Percentiles rank a stretch among this genome's conserved stretches.
Evolutionary conservation across 345 rosid genomes (phyloP).

Genomic region (Geranium brycei): DNA sequence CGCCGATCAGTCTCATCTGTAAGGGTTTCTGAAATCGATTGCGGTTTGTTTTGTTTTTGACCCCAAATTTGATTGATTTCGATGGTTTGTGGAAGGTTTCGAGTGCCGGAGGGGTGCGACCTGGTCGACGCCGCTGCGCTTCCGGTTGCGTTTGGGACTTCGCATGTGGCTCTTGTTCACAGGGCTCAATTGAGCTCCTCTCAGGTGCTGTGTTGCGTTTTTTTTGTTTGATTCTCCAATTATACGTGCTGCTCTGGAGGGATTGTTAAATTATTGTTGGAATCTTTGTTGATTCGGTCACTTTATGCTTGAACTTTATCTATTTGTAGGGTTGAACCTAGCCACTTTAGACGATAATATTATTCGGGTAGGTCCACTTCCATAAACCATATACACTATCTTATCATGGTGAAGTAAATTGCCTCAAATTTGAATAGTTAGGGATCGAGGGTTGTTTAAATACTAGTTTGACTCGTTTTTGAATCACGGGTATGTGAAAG

Average conservation of each 20-base stretch:
- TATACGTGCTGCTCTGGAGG: neutral
- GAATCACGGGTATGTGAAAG: too few species aligned
- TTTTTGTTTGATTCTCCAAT: neutral
- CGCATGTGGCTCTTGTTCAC: conserved; percentile 84
- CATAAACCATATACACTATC: too few species aligned
- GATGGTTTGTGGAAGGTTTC: conserved; percentile 23
- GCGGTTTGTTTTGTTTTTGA: neutral
- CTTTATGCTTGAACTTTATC: neutral
- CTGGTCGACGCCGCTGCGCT: conserved; percentile 75
- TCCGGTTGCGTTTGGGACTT: conserved; percentile 92
- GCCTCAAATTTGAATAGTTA: too few species aligned
- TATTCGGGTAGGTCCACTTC: too few species aligned
- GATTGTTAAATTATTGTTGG: too few species aligned
- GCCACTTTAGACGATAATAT: neutral
- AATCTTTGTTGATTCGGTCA: too few species aligned
- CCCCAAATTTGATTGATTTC: neutral
- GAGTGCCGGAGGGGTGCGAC: conserved; percentile 72
- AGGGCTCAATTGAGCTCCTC: conserved; percentile 57
- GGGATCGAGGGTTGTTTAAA: too few species aligned
- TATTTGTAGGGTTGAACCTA: neutral
- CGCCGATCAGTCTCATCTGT: conserved; percentile 58
- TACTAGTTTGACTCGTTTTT: too few species aligned
- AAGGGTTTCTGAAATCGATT: conserved; percentile 1
- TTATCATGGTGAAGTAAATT: too few species aligned
- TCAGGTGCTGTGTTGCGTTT: conserved; percentile 29